These are phyloP conservation scores for Raddia guianensis DNA, from an alignment of 176 grass and related monocot species.

Conservation along the genomic window DNA sequence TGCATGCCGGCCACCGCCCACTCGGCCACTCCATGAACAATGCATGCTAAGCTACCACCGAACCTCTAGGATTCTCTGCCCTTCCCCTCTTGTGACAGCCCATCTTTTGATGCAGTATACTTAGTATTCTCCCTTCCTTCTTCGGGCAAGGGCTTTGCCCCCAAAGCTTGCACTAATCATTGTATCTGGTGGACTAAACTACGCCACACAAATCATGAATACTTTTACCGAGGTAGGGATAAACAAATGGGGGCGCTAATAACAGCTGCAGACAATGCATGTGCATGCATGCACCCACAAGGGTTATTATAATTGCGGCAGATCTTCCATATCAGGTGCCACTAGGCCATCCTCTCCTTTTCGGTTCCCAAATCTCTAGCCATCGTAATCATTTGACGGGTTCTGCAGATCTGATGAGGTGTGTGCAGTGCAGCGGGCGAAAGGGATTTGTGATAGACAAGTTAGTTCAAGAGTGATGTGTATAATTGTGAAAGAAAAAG, in stretches of 20 bases:
- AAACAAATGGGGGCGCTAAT: neutral
- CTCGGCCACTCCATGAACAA: neutral
- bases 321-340: constrained; percentile 9
- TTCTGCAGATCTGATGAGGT: neutral
- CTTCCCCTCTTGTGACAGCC: neutral
- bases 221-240: neutral
- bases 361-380: neutral
- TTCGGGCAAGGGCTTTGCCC: constrained; percentile 26
- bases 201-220: neutral
- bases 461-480: neutral
- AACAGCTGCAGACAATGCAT: neutral
- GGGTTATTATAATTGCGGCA: neutral
- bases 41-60: neutral
- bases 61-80: neutral
- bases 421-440: neutral
- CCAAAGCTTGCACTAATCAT: neutral
- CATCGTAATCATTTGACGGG: constrained; percentile 2
- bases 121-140: constrained; percentile 27
- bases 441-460: neutral
- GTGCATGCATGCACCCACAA: neutral
- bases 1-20: neutral
- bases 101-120: neutral
- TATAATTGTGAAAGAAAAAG: neutral
- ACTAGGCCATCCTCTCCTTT: neutral
- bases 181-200: neutral